phyloP scores from a whole-genome alignment of 805 yeast genomes.

The Blastobotrys robertii region DNA sequence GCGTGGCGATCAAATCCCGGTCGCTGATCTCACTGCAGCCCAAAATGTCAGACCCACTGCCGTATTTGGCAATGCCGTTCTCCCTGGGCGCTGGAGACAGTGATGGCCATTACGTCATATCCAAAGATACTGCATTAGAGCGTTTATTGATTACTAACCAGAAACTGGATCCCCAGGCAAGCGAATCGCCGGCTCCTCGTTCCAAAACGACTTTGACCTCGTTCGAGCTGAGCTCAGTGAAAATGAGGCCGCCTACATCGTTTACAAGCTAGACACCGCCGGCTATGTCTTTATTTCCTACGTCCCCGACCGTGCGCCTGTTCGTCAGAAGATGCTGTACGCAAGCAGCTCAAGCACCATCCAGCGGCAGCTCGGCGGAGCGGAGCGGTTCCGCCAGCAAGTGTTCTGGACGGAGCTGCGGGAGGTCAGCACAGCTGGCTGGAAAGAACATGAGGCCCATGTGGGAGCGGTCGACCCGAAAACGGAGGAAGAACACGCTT shows the following conservation, averaged over 20 bases:
- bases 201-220: slow-evolving; percentile 30
- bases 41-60: too few species aligned
- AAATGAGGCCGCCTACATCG: slow-evolving; percentile 40
- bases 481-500: slow-evolving; percentile 48
- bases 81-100: too few species aligned
- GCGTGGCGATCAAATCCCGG: background rate
- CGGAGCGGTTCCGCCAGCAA: slow-evolving; percentile 39
- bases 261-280: slow-evolving; percentile 28
- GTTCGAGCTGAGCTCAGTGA: slow-evolving; percentile 28
- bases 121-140: too few species aligned
- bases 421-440: slow-evolving; percentile 45
- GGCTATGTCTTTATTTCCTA: slow-evolving; percentile 56
- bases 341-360: slow-evolving; percentile 82
- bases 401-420: slow-evolving; percentile 47
- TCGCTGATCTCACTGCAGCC: too few species aligned
- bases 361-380: slow-evolving; percentile 60
- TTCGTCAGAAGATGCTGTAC: slow-evolving; percentile 82
- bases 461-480: slow-evolving; percentile 37
- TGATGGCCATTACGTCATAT: too few species aligned
- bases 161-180: background rate
- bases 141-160: too few species aligned
- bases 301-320: slow-evolving; percentile 80
- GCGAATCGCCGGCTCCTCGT: slow-evolving; percentile 28
- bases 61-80: too few species aligned
- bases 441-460: slow-evolving; percentile 32